Conservation (phyloP, 1,284 basidiomycete genomes). For the Tilletia indica region DNA sequence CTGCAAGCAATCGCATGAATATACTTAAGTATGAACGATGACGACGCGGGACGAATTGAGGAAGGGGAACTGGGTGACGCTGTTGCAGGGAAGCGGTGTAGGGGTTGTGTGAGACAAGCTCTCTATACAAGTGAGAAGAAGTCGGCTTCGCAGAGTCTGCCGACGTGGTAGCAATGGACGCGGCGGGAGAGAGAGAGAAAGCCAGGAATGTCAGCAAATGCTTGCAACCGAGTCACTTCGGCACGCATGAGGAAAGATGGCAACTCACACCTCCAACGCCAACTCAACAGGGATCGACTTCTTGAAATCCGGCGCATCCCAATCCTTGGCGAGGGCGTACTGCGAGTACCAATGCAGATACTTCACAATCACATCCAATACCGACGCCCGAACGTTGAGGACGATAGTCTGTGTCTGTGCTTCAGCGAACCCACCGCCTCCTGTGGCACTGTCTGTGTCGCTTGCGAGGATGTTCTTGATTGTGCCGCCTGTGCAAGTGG, state of each 20-base stretch:
- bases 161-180: background rate
- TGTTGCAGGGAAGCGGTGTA: no score
- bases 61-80: no score
- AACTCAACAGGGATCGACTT: conserved; percentile 15
- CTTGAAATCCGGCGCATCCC: conserved; percentile 16
- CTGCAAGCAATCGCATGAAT: no score
- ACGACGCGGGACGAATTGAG: no score
- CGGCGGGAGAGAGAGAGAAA: background rate
- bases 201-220: background rate
- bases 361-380: conserved; percentile 14
- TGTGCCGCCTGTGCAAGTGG: conserved; percentile 12
- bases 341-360: conserved; percentile 16
- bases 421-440: conserved; percentile 12
- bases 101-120: no score
- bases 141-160: conserved; percentile 14
- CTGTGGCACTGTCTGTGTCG: background rate
- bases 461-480: conserved; percentile 18
- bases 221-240: no score
- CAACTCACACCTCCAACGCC: conserved; percentile 9
- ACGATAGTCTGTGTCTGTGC: conserved; percentile 12
- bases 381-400: conserved; percentile 13
- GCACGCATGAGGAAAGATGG: background rate
- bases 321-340: conserved; percentile 15
- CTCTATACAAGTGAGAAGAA: conserved; percentile 14
- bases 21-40: no score